Conservation (phyloP, 495 filamentous ascomycete species). For the Hypoxylon crocopeplum region DNA sequence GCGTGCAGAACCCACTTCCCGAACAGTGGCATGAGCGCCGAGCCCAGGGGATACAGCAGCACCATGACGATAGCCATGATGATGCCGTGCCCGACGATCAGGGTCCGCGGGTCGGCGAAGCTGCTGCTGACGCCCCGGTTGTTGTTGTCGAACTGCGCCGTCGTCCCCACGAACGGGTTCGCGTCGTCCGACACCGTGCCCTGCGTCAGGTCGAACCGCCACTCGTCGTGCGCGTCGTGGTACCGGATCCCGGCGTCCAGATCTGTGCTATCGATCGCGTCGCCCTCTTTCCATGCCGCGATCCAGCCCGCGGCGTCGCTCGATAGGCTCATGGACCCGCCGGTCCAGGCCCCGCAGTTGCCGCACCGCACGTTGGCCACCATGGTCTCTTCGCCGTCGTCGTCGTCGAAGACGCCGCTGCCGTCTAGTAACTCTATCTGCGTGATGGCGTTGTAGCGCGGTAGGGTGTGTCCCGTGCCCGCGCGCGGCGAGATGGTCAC, state of each 20-base stretch:
- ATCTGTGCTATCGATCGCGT: slow-evolving; percentile 61
- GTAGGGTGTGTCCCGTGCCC: slow-evolving; percentile 60
- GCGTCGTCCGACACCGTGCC: slow-evolving; percentile 60
- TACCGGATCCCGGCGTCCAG: slow-evolving; percentile 56
- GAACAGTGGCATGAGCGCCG: slow-evolving; percentile 61
- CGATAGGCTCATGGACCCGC: slow-evolving; percentile 61
- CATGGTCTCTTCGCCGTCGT: slow-evolving; percentile 61
- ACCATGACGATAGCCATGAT: slow-evolving; percentile 66
- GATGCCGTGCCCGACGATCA: slow-evolving; percentile 54
- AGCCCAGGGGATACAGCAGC: slow-evolving; percentile 63
- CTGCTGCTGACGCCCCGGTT: slow-evolving; percentile 29
- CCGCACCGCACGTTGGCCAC: slow-evolving; percentile 65
- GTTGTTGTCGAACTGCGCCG: slow-evolving; percentile 28
- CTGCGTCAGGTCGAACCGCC: slow-evolving; percentile 61
- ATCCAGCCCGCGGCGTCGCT: slow-evolving; percentile 66
- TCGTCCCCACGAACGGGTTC: slow-evolving; percentile 64
- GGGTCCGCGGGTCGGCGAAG: slow-evolving; percentile 20
- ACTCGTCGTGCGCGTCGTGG: slow-evolving; percentile 64
- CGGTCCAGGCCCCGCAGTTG: slow-evolving; percentile 60
- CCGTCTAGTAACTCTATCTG: slow-evolving; percentile 64
- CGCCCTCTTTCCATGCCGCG: slow-evolving; percentile 66
- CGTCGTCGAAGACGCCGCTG: slow-evolving; percentile 60
- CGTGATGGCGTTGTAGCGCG: slow-evolving; percentile 57
- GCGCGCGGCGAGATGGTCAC: slow-evolving; percentile 71
- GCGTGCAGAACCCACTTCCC: slow-evolving; percentile 63